Base-by-base conservation (phyloP, 2,329 filamentous ascomycete genomes). In the Alternaria gansuensis region DNA sequence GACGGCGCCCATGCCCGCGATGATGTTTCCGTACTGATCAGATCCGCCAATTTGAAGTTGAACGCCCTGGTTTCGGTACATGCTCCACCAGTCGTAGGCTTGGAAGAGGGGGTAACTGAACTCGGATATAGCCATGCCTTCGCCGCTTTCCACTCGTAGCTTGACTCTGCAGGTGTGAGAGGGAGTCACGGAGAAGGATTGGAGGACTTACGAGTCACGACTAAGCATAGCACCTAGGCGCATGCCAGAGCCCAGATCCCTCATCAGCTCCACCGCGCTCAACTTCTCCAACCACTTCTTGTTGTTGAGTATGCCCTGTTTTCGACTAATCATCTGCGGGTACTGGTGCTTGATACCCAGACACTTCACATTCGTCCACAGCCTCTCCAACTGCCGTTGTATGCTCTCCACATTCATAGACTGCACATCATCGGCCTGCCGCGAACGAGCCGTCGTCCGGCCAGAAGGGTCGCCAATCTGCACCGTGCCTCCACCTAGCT, bases 11-110 rank as follows among this genome's bases (percentile, higher is more conserved):
- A 95, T 89, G 48, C 95, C 95, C 11, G 93, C 88, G 28, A 96
- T 85, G 65, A 99, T 98, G 78, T 99, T 99, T 63, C 95, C 95
- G 75, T 90, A 98, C 79, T 99, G 95, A 75, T 99, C 95, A 6
- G 93, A 93, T 37, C 95, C 95, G 57, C 95, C 95, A 51, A 99
- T 91, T 79, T 99, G 93, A 75, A 98, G 85, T 73, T 93, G 89
- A 9, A 93, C 83, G 46, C 85, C 83, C 51, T 83, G 85, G 24
- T 84, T 82, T 45, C 86, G 84, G 78, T 91, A 96, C 80, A 98
- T 85, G 67, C 91, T 84, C 91, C 92, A 98, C 87, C 93, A 99
- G 76, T 99, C 95, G 90, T 93, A 98, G 23, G 90, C 93, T 76
- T 99, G 95, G 70, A 98, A 87, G 14, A 99, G 80, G 1, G 96